Base-by-base conservation (phyloP, 2,329 filamentous ascomycete species). In the Aspergillus awamori region DNA sequence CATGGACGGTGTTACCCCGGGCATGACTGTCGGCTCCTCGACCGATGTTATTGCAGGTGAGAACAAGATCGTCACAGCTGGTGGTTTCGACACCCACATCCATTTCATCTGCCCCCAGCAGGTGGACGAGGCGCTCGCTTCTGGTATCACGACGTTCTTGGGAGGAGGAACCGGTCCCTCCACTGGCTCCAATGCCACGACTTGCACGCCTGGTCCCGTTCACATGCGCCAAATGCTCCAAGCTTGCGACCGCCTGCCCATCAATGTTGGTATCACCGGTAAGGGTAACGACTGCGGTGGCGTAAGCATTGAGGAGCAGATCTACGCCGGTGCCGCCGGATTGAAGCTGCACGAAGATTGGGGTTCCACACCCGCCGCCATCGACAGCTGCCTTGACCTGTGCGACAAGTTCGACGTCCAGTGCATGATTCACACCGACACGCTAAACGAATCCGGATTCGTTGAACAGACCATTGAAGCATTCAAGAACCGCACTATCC, bases 61-160 rank as follows among this genome's bases (percentile, higher is more conserved):
- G 79, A 88, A 90, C 69, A 91, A 91, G 79, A 97, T 98, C 65
- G 80, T 98, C 57, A 98, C 94, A 0, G 91, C 93, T 1, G 94
- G 94, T 67, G 94, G 91, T 1, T 87, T 97, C 65, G 94, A 98
- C 76, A 87, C 90, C 4, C 93, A 97, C 70, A 92, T 97, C 64
- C 94, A 98, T 76, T 92, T 94, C 71, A 97, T 98, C 74, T 97
- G 93, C 72, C 94, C 94, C 3, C 93, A 98, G 73, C 94, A 98
- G 78, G 89, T 88, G 1, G 80, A 91, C 30, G 94, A 98, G 74
- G 86, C 92, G 5, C 83, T 97, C 58, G 86, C 93, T 6, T 90
- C 91, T 13, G 94, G 94, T 51, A 87, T 98, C 64, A 98, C 94
- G 0, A 96, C 93, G 0, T 88, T 96, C 83, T 82, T 98, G 2